Evolutionary conservation across 805 yeast species (phyloP), one percentile per base, ranked within the genome.

Genomic region (Monosporozyma yasuniensis): DNA sequence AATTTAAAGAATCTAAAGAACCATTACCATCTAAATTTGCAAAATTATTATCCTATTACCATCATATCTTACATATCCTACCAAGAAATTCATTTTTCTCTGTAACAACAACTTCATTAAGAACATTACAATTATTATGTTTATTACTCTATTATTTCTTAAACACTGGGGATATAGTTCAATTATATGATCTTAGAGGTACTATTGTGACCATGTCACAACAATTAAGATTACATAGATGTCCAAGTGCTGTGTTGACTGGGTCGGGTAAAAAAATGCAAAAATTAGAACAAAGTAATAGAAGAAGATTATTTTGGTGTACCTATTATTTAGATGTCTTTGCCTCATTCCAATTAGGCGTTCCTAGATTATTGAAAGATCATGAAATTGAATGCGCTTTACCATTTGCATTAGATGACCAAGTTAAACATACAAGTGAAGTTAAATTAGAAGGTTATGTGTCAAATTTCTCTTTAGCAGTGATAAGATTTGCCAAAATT

Each of bases 271-370:
- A 84, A 2, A 77, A 78, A 32, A 78, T 84, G 43, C 76, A 81
- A 22, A 77, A 75, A 55, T 73, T 80, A 52, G 90, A 84, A 69
- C 93, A 84, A 65, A 89, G 90, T 54, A 87, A 86, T 61, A 74
- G 96, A 54, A 77, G 95, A 62, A 77, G 86, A 34, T 66, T 87
- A 38, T 89, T 89, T 58, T 89, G 96, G 96, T 80, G 87, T 54
- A 77, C 83, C 42, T 88, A 86, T 64, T 74, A 81, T 27, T 71
- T 89, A 54, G 96, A 89, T 63, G 75, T 81, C 2, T 86, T 86
- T 60, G 72, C 87, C 23, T 80, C 91, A 2, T 74, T 86, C 52
- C 81, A 81, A 51, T 68, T 88, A 45, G 96, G 96, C 44, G 86
- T 87, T 37, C 96, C 96, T 4, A 71, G 95, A 54, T 67, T 87